Base-by-base conservation (phyloP, 2,329 filamentous ascomycete genomes). In the Xylariaceae sp. region DNA sequence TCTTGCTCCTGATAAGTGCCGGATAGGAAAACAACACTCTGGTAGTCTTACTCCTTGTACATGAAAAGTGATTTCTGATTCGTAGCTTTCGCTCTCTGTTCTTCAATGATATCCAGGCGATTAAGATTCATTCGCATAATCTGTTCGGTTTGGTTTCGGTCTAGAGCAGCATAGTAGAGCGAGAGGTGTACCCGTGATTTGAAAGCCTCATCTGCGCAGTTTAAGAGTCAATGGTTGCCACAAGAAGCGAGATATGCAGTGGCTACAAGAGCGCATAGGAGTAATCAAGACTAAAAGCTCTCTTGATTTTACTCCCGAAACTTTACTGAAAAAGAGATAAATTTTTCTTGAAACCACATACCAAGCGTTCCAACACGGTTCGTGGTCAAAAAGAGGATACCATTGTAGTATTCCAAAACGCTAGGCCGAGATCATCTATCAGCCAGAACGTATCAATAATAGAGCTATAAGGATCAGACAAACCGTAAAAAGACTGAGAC, bases 181-280 rank as follows among this genome's bases (percentile, higher is more conserved):
- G 63, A 65, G 15, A 72, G 64, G 51, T 74, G 71, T 27, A 75
- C 71, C 0, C 72, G 64, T 3, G 72, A 74, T 58, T 65, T 67
- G 57, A 74, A 75, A 0, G 75, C 74, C 40, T 74, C 72, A 46
- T 77, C 75, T n/a, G n/a, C n/a, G n/a, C n/a, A n/a, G n/a, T n/a
- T n/a, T n/a, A n/a, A n/a, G n/a, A n/a, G n/a, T n/a, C n/a, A n/a
- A n/a, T n/a, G n/a, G n/a, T n/a, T n/a, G n/a, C n/a, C n/a, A n/a
- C n/a, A n/a, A n/a, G n/a, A n/a, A n/a, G n/a, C n/a, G n/a, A n/a
- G n/a, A n/a, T n/a, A n/a, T n/a, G n/a, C n/a, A n/a, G n/a, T n/a
- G n/a, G n/a, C n/a, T n/a, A n/a, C n/a, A n/a, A n/a, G n/a, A n/a
- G n/a, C n/a, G n/a, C n/a, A n/a, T n/a, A n/a, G n/a, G n/a, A n/a